Percentiles rank a stretch among this genome's conserved stretches.
These are phyloP conservation scores for Stagonosporopsis rhizophila DNA, from an alignment of 2,329 filamentous ascomycete species.

Conservation along the genomic window DNA sequence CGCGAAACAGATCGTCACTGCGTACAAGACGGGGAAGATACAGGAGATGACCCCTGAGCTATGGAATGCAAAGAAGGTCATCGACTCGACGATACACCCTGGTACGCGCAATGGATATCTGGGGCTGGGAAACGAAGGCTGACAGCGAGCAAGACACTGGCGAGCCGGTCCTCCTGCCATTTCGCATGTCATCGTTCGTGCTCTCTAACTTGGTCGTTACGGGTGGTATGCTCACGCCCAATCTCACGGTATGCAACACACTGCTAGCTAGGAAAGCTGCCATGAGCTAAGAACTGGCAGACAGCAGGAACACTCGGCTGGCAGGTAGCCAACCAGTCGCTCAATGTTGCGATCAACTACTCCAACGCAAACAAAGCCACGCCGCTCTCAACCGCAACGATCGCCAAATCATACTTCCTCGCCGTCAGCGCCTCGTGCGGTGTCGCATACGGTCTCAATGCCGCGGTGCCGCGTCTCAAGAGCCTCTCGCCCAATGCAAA, in stretches of 20 bases:
- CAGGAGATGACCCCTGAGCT: slow-evolving; percentile 85
- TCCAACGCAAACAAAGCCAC: slow-evolving; percentile 98
- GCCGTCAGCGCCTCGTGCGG: slow-evolving; percentile 93
- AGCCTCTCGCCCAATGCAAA: slow-evolving; percentile 76
- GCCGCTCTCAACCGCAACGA: slow-evolving; percentile 78
- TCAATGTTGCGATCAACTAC: slow-evolving; percentile 97
- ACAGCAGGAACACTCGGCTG: slow-evolving; percentile 87
- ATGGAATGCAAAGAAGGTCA: slow-evolving; percentile 95
- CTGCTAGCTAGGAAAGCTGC: slow-evolving; percentile 1
- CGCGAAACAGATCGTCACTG: slow-evolving; percentile 80
- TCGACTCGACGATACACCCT: slow-evolving; percentile 94
- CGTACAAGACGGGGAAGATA: slow-evolving; percentile 86
- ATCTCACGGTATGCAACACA: slow-evolving; percentile 66
- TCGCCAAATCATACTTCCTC: slow-evolving; percentile 88
- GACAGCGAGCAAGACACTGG: slow-evolving; percentile 74
- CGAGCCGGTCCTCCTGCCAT: slow-evolving; percentile 88
- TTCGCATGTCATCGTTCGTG: slow-evolving; percentile 97
- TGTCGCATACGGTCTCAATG: slow-evolving; percentile 90
- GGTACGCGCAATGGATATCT: slow-evolving; percentile 62
- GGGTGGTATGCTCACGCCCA: slow-evolving; percentile 94
- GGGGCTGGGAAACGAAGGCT: slow-evolving; percentile 12
- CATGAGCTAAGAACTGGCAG: slow-evolving; percentile 50
- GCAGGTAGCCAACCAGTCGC: slow-evolving; percentile 96
- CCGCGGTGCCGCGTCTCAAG: slow-evolving; percentile 84
- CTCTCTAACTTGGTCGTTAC: slow-evolving; percentile 94